phyloP scores from a whole-genome alignment of 805 yeast genomes.

The Cyberlindnera suaveolens region DNA sequence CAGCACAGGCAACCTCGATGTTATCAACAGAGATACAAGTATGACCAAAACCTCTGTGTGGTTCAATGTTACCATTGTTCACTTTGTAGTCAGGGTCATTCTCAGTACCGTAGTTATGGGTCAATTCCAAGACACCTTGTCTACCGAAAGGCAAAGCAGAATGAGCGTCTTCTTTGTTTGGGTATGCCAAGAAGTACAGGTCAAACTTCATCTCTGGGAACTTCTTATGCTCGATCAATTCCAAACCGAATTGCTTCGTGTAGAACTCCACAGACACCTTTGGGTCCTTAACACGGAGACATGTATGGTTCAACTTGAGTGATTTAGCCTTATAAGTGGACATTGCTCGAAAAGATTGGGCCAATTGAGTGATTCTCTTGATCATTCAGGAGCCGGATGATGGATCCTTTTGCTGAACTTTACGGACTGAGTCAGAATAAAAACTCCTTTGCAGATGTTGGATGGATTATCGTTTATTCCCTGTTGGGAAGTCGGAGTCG shows the following conservation, averaged over 20 bases:
- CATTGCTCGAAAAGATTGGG: conserved; percentile 6
- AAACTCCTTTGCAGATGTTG: too few relatives aligned
- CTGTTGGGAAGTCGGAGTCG: too few relatives aligned
- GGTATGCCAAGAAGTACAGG: conserved; percentile 58
- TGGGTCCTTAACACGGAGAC: conserved; percentile 81
- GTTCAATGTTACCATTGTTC: conserved; percentile 80
- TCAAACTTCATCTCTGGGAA: conserved; percentile 53
- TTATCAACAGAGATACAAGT: conserved; percentile 84
- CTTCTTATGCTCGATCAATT: conserved; percentile 44
- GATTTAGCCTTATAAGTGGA: conserved; percentile 12
- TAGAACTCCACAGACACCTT: conserved; percentile 68
- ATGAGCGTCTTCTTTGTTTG: conserved; percentile 1
- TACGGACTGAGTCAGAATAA: too few relatives aligned
- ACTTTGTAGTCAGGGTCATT: conserved; percentile 46
- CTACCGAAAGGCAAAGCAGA: conserved; percentile 16
- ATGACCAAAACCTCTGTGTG: conserved; percentile 91
- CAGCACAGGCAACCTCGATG: conserved; percentile 53
- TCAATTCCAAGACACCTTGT: conserved; percentile 73
- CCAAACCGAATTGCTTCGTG: conserved; percentile 67
- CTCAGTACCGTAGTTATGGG: conserved; percentile 75
- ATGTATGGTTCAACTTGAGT: conserved; percentile 53
- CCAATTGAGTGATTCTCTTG: too few relatives aligned
- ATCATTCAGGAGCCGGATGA: too few relatives aligned
- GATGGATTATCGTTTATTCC: too few relatives aligned
- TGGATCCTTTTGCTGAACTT: too few relatives aligned